Percentiles rank a stretch among this genome's conserved stretches.
Conservation (phyloP, 148 eudicot genomes). For the Pouteria glomerata region DNA sequence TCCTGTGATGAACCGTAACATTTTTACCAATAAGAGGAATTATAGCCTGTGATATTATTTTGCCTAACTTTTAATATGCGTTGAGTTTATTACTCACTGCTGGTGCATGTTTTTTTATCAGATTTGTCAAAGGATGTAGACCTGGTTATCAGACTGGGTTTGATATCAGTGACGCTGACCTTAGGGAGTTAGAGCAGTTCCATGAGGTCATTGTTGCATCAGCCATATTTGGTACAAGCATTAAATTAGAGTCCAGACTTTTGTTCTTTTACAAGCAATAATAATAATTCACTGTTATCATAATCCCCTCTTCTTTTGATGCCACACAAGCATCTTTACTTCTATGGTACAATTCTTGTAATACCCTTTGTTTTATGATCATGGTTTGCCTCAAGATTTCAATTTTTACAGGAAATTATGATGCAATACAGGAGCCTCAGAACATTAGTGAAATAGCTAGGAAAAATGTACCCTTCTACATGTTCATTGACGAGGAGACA, state of each 20-base stretch:
- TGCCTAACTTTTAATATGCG: background rate
- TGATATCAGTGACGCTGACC: conserved; percentile 80
- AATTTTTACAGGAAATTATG: conserved; percentile 70
- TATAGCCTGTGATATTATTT: background rate
- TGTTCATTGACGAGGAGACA: conserved; percentile 90
- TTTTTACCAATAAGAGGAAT: background rate
- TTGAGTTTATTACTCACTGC: background rate
- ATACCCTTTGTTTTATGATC: background rate
- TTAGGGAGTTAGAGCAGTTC: conserved; percentile 55
- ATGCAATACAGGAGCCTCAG: conserved; percentile 69
- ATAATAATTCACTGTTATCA: background rate
- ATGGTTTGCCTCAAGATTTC: conserved; percentile 15
- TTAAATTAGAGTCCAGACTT: background rate
- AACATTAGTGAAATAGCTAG: conserved; percentile 60
- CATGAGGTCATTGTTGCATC: conserved; percentile 89
- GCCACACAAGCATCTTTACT: background rate
- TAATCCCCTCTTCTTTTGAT: background rate
- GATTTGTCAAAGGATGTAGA: conserved; percentile 79
- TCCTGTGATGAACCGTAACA: background rate
- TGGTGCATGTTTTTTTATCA: conserved; percentile 20
- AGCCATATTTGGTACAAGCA: conserved; percentile 78
- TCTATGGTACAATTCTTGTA: conserved; percentile 7
- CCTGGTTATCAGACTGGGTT: conserved; percentile 80
- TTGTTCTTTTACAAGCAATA: background rate
- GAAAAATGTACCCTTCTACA: conserved; percentile 60